Evolutionary conservation across 208 protist genomes (phyloP), one percentile per base, ranked within the genome.

Genomic region (Leishmania mexicana): DNA sequence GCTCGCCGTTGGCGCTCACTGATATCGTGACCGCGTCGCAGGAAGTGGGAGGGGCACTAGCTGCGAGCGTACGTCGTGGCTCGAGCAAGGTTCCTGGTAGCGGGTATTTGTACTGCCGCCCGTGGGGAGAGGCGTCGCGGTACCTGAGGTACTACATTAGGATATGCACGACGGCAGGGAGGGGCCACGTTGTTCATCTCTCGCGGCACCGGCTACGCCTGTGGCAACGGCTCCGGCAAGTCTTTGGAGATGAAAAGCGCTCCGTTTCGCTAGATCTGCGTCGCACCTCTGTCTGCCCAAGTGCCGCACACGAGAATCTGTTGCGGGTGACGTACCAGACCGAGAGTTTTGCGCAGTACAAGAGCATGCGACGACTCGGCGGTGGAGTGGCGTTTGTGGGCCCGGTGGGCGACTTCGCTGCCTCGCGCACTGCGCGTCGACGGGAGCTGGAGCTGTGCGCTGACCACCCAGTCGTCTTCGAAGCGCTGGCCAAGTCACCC

Each of bases 81-180:
- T 35, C 38, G 31, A 19, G 35, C 49, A 76, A 71, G 35, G 11
- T 60, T 31, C 82, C 82, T 5, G 57, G 35, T 10, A 35, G 58
- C 11, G 82, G 82, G 24, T 85, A 85, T 53, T 47, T 85, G 72
- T 85, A 85, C 54, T 81, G 76, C 76, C 82, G 82, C 21, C 82
- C 77, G 13, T 85, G 82, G 82, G 82, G 77, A 5, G 76, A 77
- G 51, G 58, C 77, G 31, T 54, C n/a, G 28, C 57, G 62, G n/a
- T 53, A 81, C 51, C 76, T 77, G 21, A 73, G 82, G 19, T 85
- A 85, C 77, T 85, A 85, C 71, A 19, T 85, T 21, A 79, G 64
- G 57, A 47, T 57, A 28, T 75, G 47, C 21, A 38, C 77, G 7
- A 35, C 42, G 17, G 45, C 70, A 24, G 51, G 76, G 1, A 38